phyloP scores from a whole-genome alignment of 2,329 filamentous ascomycete species.

The Neospermospora avenae region DNA sequence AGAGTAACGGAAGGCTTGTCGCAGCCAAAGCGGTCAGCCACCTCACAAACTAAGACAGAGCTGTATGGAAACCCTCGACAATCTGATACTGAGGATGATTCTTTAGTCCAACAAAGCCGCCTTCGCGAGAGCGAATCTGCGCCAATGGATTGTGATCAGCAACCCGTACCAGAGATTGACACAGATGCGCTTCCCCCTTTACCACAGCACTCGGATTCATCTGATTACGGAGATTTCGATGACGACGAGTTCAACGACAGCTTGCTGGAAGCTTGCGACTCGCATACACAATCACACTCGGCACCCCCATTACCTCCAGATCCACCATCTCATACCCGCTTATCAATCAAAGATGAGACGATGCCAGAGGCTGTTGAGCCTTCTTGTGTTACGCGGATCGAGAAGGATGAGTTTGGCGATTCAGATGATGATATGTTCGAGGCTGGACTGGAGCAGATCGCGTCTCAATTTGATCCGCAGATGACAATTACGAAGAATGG shows the following conservation, averaged over 20 bases:
- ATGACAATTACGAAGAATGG: slow-evolving; percentile 1
- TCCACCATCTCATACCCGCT: background rate
- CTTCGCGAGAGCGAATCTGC: background rate
- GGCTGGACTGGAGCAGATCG: slow-evolving; percentile 55
- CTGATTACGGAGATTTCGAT: slow-evolving; percentile 44
- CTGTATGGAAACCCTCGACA: background rate
- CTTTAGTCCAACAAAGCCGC: slow-evolving; percentile 8
- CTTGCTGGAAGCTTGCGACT: slow-evolving; percentile 52
- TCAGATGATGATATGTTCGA: slow-evolving; percentile 59
- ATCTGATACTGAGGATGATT: slow-evolving; percentile 2
- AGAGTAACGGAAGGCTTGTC: slow-evolving; percentile 55
- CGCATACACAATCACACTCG: slow-evolving; percentile 33
- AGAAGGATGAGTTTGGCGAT: slow-evolving; percentile 62
- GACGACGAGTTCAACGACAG: slow-evolving; percentile 45
- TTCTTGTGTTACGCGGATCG: slow-evolving; percentile 1
- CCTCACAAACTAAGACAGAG: background rate
- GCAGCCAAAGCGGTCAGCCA: slow-evolving; percentile 23
- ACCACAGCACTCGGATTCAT: slow-evolving; percentile 18
- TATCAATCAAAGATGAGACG: background rate
- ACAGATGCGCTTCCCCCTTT: background rate
- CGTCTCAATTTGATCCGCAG: slow-evolving; percentile 51
- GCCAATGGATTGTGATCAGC: background rate
- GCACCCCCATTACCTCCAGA: slow-evolving; percentile 5
- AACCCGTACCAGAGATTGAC: background rate
- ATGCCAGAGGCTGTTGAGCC: background rate